Evolutionary conservation across 192 early-diverging fungal genomes (phyloP).

Genomic region (Backusella psychrophila): DNA sequence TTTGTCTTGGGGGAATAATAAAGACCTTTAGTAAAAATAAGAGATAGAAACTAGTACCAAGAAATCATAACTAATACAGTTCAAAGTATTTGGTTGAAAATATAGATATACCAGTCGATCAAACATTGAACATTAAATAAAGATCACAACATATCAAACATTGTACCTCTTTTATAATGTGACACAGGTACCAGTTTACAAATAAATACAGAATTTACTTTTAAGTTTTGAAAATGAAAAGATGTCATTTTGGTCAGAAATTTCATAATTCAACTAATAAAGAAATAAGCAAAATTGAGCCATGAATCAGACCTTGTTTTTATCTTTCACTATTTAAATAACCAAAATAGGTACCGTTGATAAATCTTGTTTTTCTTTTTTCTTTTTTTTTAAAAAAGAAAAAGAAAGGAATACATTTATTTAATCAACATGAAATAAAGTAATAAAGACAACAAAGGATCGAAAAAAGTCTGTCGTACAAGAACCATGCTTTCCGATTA

Average conservation of each 20-base stretch:
- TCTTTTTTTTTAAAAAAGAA: neutral
- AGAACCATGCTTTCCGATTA: neutral
- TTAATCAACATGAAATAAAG: neutral
- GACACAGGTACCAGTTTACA: neutral
- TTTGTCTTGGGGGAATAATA: too few species aligned
- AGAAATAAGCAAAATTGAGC: neutral
- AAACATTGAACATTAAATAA: too few species aligned
- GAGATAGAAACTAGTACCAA: too few species aligned
- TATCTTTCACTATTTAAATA: neutral
- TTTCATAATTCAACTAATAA: neutral
- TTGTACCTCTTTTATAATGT: neutral
- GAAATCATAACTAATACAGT: too few species aligned
- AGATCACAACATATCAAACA: too few species aligned
- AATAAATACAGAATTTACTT: neutral
- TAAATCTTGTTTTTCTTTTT: neutral
- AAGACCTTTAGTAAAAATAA: too few species aligned
- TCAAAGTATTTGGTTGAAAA: too few species aligned
- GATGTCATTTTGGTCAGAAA: neutral
- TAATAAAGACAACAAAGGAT: neutral
- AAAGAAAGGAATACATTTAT: neutral
- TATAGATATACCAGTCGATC: too few species aligned
- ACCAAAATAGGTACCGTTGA: neutral
- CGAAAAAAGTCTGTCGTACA: neutral
- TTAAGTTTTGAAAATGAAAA: neutral
- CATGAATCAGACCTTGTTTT: neutral